These are phyloP conservation scores for Hymenoscyphus scutula DNA, from an alignment of 2,329 filamentous ascomycete species.

Conservation along the genomic window DNA sequence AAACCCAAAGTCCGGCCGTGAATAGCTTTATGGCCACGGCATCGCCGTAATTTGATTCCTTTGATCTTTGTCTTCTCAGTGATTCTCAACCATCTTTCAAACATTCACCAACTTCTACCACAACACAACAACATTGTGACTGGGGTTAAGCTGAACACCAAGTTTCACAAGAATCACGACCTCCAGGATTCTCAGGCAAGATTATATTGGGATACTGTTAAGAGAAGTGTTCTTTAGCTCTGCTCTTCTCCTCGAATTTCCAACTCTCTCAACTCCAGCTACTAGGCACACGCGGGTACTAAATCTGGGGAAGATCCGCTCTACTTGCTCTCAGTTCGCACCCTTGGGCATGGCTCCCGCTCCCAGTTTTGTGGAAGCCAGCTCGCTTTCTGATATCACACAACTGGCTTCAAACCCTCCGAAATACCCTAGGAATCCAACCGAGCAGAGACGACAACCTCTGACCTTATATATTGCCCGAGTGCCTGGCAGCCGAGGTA, in stretches of 20 bases:
- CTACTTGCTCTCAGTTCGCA: not conserved
- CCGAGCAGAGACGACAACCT: slow-evolving; percentile 65
- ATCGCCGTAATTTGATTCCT: not conserved
- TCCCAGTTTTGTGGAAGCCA: slow-evolving; percentile 61
- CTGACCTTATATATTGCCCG: slow-evolving; percentile 87
- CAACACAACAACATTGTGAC: too few species aligned
- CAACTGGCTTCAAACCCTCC: slow-evolving; percentile 82
- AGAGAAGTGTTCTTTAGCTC: too few species aligned
- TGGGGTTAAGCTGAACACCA: too few species aligned
- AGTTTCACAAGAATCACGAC: too few species aligned
- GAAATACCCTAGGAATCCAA: slow-evolving; percentile 75
- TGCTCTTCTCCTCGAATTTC: too few species aligned
- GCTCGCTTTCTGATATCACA: slow-evolving; percentile 77
- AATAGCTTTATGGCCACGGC: not conserved
- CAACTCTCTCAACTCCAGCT: too few species aligned
- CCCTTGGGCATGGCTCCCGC: not conserved
- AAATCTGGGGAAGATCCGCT: not conserved
- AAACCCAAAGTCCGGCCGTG: not conserved
- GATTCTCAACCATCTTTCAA: not conserved
- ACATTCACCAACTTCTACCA: not conserved
- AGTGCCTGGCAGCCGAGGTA: slow-evolving; percentile 87
- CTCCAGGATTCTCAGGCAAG: too few species aligned
- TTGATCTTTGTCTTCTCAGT: not conserved
- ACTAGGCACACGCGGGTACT: too few species aligned
- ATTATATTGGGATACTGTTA: too few species aligned